These are phyloP conservation scores for Pyrus hybrid DNA, from an alignment of 331 rosid genomes.

Conservation along the genomic window DNA sequence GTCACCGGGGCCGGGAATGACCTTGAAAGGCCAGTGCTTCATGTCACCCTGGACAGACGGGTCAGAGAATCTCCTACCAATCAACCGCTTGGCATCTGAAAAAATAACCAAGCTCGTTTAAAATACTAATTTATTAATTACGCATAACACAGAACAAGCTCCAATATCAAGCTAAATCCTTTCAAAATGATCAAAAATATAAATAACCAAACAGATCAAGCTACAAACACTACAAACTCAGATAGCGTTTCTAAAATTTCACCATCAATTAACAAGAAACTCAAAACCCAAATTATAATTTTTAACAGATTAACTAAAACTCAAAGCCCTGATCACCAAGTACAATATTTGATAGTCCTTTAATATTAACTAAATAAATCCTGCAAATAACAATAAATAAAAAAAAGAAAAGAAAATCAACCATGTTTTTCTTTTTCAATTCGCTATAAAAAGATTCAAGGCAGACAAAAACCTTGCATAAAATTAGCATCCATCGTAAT, in stretches of 20 bases:
- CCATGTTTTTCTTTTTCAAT: not conserved
- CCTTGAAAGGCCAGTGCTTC: slow-evolving; percentile 75
- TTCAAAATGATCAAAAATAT: too few species aligned
- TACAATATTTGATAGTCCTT: too few species aligned
- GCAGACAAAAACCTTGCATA: too few species aligned
- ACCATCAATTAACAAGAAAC: too few species aligned
- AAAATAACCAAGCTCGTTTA: not conserved
- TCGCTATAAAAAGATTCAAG: not conserved
- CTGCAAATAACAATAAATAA: not conserved
- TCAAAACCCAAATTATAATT: not conserved
- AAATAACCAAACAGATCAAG: too few species aligned
- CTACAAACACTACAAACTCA: too few species aligned
- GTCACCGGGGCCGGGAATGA: slow-evolving; percentile 46
- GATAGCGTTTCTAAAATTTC: too few species aligned
- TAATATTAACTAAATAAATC: not conserved
- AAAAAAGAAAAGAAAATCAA: too few species aligned
- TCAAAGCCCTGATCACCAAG: not conserved
- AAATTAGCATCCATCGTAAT: too few species aligned
- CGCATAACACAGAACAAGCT: too few species aligned
- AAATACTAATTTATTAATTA: not conserved
- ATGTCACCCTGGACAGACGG: slow-evolving; percentile 65
- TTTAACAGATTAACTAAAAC: too few species aligned
- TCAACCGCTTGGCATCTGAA: slow-evolving; percentile 68
- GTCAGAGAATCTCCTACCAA: slow-evolving; percentile 61
- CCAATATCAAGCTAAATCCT: not conserved